Percentiles rank a stretch among this genome's conserved stretches.
These are phyloP conservation scores for Dentipellis sp. DNA, from an alignment of 768 basidiomycete species.

Conservation along the genomic window DNA sequence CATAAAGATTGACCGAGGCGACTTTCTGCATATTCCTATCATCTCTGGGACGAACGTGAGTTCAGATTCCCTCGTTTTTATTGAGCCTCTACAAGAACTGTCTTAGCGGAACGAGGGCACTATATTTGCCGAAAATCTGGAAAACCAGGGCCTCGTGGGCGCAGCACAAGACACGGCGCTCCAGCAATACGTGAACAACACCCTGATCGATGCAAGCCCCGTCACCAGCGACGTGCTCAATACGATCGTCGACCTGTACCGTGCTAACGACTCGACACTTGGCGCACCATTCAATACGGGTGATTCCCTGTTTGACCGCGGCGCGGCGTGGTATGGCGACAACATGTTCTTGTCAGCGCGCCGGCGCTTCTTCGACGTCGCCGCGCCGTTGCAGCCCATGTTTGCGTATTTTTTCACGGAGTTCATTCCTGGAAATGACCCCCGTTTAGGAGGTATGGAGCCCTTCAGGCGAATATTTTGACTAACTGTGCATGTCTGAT, in stretches of 20 bases:
- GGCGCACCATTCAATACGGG: conserved; percentile 43
- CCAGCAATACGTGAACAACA: conserved; percentile 35
- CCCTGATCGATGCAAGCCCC: conserved; percentile 45
- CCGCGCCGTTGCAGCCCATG: conserved; percentile 35
- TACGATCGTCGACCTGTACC: conserved; percentile 31
- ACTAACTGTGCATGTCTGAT: not conserved
- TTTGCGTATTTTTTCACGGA: conserved; percentile 49
- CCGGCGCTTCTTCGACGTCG: conserved; percentile 40
- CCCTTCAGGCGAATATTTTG: not conserved
- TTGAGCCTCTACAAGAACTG: conserved; percentile 27
- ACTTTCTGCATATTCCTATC: conserved; percentile 43
- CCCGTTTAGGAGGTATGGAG: conserved; percentile 36
- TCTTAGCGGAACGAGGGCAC: conserved; percentile 51
- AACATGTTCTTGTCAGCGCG: conserved; percentile 45
- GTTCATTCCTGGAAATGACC: conserved; percentile 46
- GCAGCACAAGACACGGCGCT: conserved; percentile 35
- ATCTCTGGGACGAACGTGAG: conserved; percentile 43
- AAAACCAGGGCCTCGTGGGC: conserved; percentile 28
- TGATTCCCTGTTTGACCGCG: conserved; percentile 49
- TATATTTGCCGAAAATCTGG: conserved; percentile 29
- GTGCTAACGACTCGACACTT: conserved; percentile 34
- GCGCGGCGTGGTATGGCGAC: conserved; percentile 48
- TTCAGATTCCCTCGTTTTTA: not conserved
- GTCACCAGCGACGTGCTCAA: conserved; percentile 31
- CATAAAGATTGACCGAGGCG: conserved; percentile 29